Evolutionary conservation across 2,329 filamentous ascomycete genomes (phyloP), one percentile per base, ranked within the genome.

Genomic region (Verticillium longisporum): DNA sequence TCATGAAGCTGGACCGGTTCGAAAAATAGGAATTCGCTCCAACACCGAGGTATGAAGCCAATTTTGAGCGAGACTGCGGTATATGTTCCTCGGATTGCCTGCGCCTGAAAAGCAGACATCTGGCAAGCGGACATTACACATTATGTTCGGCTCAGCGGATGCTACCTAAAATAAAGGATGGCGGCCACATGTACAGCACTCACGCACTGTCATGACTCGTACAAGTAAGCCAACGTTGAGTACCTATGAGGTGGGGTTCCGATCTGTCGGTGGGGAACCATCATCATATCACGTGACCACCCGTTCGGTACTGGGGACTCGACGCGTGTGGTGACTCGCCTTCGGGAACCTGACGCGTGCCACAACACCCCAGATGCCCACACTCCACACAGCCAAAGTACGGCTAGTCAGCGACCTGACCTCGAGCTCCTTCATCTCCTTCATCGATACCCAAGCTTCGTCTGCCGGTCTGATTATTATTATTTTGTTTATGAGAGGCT

Each of bases 211-310:
- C 26, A 26, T 26, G 26, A 26, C 26, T 26, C 26, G n/a, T n/a
- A n/a, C n/a, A n/a, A n/a, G 26, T 26, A 26, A 26, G 26, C 26
- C 26, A 26, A 11, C 38, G 15, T 10, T 21, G 41, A 6, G n/a
- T n/a, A n/a, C n/a, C n/a, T 26, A 26, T 26, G 26, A 26, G 26
- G 26, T 26, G 26, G 26, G 26, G 26, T 26, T 26, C 26, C 26
- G 26, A 26, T 26, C 26, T 26, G 26, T 26, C 26, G 26, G 26
- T 26, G 26, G 26, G 4, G 26, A 26, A 26, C 26, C 26, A 26
- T 26, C 26, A 26, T 50, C 45, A 21, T 26, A 4, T 63, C 63
- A 65, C 63, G 41, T 65, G 63, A 60, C 55, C 15, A 58, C 63
- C 63, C 63, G 63, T 63, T 56, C 21, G 37, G 54, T n/a, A 3